A percentile compares a stretch with the other conserved stretches of the same genome.
Evolutionary conservation across 1,139 yeast genomes (phyloP).

Genomic region (Suhomyces bolitotheri): DNA sequence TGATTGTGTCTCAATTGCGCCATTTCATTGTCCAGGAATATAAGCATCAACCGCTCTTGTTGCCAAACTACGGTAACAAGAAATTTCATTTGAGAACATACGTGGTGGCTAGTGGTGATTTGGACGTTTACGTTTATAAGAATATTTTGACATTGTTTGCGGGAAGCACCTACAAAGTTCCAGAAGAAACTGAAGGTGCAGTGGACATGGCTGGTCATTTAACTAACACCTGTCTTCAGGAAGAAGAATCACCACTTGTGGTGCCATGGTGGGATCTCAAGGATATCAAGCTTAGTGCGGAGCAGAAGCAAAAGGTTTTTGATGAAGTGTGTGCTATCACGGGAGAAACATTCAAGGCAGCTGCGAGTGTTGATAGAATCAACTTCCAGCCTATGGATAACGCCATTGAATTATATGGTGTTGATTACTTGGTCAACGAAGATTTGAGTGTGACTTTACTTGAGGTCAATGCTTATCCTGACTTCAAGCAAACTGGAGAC

Average conservation of each 20-base stretch:
- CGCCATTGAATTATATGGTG: conserved; percentile 84
- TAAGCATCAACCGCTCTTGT: conserved; percentile 61
- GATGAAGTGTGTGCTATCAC: conserved; percentile 60
- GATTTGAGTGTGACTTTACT: conserved; percentile 57
- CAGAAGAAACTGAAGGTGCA: conserved; percentile 32
- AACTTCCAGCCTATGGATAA: conserved; percentile 85
- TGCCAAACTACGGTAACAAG: conserved; percentile 58
- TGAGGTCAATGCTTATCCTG: conserved; percentile 94
- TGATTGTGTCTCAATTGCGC: conserved; percentile 82
- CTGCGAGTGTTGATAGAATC: conserved; percentile 72
- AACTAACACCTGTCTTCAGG: conserved; percentile 91
- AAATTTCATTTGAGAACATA: conserved; percentile 90
- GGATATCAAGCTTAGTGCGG: conserved; percentile 34
- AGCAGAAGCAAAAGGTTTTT: conserved; percentile 43
- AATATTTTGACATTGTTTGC: conserved; percentile 84
- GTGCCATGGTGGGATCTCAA: conserved; percentile 64
- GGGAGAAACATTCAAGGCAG: conserved; percentile 80
- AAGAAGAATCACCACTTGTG: conserved; percentile 49
- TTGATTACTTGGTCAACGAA: conserved; percentile 76
- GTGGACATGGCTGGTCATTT: conserved; percentile 68
- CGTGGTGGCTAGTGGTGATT: conserved; percentile 72
- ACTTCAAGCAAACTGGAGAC: conserved; percentile 91
- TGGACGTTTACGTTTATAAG: conserved; percentile 75
- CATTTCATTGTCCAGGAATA: conserved; percentile 90
- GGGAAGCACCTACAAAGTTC: conserved; percentile 46